Conservation (phyloP, 73 alveolate species). For the Breviolum minutum region DNA sequence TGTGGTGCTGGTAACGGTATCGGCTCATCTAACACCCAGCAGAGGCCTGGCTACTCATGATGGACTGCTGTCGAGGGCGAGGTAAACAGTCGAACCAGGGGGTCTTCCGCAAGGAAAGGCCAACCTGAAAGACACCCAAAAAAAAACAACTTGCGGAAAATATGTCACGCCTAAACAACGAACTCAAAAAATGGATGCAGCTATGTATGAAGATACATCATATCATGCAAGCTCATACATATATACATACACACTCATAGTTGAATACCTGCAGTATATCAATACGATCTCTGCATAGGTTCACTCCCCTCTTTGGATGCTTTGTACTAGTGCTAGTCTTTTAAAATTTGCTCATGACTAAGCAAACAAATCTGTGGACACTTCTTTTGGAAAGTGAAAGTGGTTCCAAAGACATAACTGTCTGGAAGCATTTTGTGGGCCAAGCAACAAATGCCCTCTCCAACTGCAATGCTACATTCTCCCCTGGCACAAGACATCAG, state of each 20-base stretch:
- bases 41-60: constrained; percentile 7
- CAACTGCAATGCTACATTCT: constrained; percentile 32
- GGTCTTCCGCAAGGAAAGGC: constrained; percentile 25
- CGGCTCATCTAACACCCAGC: neutral
- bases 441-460: constrained; percentile 11
- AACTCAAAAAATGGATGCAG: neutral
- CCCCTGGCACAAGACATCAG: neutral
- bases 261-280: no score
- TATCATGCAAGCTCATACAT: neutral
- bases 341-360: no score
- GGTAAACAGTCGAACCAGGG: constrained; percentile 77
- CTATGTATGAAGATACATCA: neutral
- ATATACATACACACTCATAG: no score
- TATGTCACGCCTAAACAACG: neutral
- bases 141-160: neutral
- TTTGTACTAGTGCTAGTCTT: no score
- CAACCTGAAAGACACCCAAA: neutral
- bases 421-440: neutral
- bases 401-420: neutral
- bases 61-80: neutral
- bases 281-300: no score
- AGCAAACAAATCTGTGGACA: no score
- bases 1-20: no score
- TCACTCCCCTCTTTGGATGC: no score
- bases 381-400: no score